Conservation (phyloP, 140 eudicot species). For the Bidens hawaiensis region DNA sequence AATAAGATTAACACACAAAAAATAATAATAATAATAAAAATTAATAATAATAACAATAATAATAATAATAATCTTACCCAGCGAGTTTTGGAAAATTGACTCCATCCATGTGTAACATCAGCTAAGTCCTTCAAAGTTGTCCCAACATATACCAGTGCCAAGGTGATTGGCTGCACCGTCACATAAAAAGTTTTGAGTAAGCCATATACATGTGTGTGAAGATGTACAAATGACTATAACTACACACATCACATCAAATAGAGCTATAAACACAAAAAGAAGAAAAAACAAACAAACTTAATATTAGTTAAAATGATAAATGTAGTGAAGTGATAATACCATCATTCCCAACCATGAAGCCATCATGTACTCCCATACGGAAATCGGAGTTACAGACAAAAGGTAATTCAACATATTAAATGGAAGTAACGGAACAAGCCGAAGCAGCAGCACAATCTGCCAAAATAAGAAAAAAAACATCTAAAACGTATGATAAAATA, state of each 20-base stretch:
- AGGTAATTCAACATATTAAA: conserved; percentile 86
- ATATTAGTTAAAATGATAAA: neutral
- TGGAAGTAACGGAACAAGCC: conserved; percentile 89
- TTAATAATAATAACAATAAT: neutral
- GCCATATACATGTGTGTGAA: neutral
- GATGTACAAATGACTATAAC: neutral
- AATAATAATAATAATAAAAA: too few relatives aligned
- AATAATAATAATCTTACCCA: conserved; percentile 49
- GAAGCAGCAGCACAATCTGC: conserved; percentile 83
- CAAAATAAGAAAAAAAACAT: conserved; percentile 1
- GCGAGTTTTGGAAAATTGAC: conserved; percentile 65
- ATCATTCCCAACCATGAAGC: conserved; percentile 97
- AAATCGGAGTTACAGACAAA: conserved; percentile 76
- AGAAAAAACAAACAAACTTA: too few relatives aligned
- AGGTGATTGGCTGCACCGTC: conserved; percentile 65
- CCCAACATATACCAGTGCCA: conserved; percentile 79
- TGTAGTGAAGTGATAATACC: conserved; percentile 41
- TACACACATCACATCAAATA: neutral
- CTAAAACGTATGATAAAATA: neutral
- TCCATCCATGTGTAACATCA: conserved; percentile 95
- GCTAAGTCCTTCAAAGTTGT: conserved; percentile 85
- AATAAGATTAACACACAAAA: too few relatives aligned
- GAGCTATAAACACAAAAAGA: neutral
- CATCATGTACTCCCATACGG: conserved; percentile 61
- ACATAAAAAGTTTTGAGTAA: neutral